These are phyloP conservation scores for Gnaphalium uliginosum DNA, from an alignment of 129 eudicot species.

Conservation along the genomic window DNA sequence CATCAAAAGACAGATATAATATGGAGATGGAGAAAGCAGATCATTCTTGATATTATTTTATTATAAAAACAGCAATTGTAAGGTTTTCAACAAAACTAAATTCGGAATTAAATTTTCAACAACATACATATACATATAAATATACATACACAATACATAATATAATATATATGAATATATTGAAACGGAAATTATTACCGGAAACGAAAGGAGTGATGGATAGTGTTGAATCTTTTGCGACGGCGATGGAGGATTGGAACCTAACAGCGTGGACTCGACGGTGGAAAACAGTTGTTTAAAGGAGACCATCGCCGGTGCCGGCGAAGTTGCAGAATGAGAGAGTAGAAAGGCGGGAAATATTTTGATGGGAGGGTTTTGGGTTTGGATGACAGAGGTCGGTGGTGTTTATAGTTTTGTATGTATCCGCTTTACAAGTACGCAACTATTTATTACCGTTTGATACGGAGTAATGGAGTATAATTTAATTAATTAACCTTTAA, in stretches of 20 bases:
- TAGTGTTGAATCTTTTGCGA: conserved; percentile 50
- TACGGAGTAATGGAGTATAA: no score
- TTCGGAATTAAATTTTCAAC: no score
- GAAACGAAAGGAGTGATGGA: conserved; percentile 68
- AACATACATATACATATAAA: no score
- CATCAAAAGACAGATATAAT: no score
- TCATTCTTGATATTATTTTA: no score
- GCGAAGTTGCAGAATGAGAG: conserved; percentile 10
- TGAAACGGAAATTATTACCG: conserved; percentile 34
- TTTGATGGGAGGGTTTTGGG: conserved; percentile 12
- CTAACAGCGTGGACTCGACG: conserved; percentile 67
- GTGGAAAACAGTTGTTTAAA: conserved; percentile 65
- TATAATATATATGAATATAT: background rate
- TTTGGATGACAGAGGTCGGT: background rate
- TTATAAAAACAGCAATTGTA: no score
- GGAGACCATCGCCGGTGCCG: conserved; percentile 59
- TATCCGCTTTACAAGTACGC: no score
- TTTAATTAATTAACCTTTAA: no score
- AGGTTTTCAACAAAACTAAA: background rate
- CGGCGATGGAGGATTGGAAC: conserved; percentile 63
- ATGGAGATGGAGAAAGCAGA: no score
- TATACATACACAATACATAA: background rate
- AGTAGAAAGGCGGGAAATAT: conserved; percentile 30
- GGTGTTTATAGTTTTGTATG: no score
- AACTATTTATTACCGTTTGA: no score